Conservation (phyloP, 495 filamentous ascomycete species). For the Penicillium atrosanguineum region DNA sequence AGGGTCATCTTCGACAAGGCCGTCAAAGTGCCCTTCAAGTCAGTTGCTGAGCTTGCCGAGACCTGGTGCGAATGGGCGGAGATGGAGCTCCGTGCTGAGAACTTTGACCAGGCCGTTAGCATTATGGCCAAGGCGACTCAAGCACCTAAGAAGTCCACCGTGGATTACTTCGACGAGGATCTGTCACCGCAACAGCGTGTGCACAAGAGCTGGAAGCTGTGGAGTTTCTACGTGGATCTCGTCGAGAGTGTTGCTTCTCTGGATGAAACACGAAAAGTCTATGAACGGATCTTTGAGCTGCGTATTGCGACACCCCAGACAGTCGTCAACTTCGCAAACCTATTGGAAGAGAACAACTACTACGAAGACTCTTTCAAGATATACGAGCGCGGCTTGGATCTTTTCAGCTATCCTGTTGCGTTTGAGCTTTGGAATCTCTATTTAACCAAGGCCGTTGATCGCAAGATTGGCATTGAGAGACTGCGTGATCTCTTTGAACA, state of each 20-base stretch:
- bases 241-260: slow-evolving; percentile 91
- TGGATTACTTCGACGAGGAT: slow-evolving; percentile 97
- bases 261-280: slow-evolving; percentile 90
- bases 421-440: slow-evolving; percentile 99
- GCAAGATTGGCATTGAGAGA: slow-evolving; percentile 91
- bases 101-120: slow-evolving; percentile 89
- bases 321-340: slow-evolving; percentile 96
- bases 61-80: slow-evolving; percentile 99
- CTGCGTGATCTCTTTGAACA: slow-evolving; percentile 97
- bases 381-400: slow-evolving; percentile 92
- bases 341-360: slow-evolving; percentile 93
- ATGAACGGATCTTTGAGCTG: slow-evolving; percentile 97
- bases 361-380: slow-evolving; percentile 97
- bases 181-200: slow-evolving; percentile 93
- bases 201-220: slow-evolving; percentile 99
- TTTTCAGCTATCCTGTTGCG: slow-evolving; percentile 96
- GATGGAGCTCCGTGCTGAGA: slow-evolving; percentile 92
- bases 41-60: slow-evolving; percentile 90
- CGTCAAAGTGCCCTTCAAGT: slow-evolving; percentile 95
- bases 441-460: slow-evolving; percentile 93
- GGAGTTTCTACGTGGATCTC: slow-evolving; percentile 99
- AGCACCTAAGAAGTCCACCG: slow-evolving; percentile 88
- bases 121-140: slow-evolving; percentile 98
- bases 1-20: slow-evolving; percentile 96
- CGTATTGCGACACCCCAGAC: slow-evolving; percentile 98